Percentiles rank a stretch among this genome's conserved stretches.
Evolutionary conservation across 2,329 filamentous ascomycete species (phyloP).

Genomic region (Talaromyces sp.): DNA sequence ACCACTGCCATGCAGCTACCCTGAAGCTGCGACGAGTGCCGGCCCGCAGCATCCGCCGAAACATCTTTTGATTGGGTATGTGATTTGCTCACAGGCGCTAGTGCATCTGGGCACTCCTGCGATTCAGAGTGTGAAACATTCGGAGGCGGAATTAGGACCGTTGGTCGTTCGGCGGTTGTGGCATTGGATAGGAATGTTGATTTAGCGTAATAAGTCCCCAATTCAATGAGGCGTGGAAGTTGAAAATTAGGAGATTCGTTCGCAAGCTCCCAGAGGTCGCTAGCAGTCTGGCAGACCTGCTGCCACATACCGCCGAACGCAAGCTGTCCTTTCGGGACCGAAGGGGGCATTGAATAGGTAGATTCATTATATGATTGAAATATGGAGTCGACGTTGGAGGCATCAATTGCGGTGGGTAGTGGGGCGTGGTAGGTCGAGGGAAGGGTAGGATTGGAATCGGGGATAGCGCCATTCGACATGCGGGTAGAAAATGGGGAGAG

Average conservation of each 20-base stretch:
- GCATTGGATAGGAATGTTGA: slow-evolving; percentile 1
- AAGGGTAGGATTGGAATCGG: slow-evolving; percentile 8
- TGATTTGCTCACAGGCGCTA: slow-evolving; percentile 6
- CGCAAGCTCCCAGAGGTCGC: slow-evolving; percentile 14
- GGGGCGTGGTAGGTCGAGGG: slow-evolving; percentile 17
- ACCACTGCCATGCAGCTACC: slow-evolving; percentile 44
- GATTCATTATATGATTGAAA: slow-evolving; percentile 7
- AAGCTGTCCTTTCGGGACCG: slow-evolving; percentile 9
- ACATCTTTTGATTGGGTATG: slow-evolving; percentile 21
- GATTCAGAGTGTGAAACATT: neutral
- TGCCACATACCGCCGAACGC: slow-evolving; percentile 29
- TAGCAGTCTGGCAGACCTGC: slow-evolving; percentile 34
- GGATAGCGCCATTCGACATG: slow-evolving; percentile 11
- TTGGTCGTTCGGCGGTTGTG: neutral
- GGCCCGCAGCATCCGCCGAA: slow-evolving; percentile 28
- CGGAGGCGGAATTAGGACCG: neutral
- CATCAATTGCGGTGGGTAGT: slow-evolving; percentile 7
- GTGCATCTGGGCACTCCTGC: neutral
- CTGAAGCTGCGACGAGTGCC: slow-evolving; percentile 31
- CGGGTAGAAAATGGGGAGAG: slow-evolving; percentile 25
- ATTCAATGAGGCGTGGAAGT: slow-evolving; percentile 5
- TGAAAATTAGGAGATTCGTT: neutral
- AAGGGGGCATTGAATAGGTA: slow-evolving; percentile 1
- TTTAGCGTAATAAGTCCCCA: slow-evolving; percentile 4
- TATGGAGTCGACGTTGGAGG: slow-evolving; percentile 2